A percentile compares a stretch with the other conserved stretches of the same genome.
phyloP scores from a whole-genome alignment of 2,329 filamentous ascomycete species.

The Metarhizium humberi region DNA sequence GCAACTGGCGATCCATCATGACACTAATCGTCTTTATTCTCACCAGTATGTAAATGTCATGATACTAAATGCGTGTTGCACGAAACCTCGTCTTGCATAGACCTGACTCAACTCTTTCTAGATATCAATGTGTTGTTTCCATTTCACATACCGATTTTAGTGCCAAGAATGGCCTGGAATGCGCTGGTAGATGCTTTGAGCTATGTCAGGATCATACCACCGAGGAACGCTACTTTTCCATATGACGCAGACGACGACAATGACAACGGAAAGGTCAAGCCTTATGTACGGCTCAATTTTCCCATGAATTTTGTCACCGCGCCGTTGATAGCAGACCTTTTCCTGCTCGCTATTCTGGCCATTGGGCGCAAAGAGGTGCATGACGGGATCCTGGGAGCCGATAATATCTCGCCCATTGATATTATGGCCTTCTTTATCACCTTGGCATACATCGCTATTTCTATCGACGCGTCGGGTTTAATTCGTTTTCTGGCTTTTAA shows the following conservation, averaged over 20 bases:
- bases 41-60: conserved; percentile 47
- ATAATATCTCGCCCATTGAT: conserved; percentile 59
- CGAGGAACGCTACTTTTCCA: conserved; percentile 19
- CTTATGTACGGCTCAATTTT: conserved; percentile 43
- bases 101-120: conserved; percentile 19
- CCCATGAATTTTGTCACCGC: conserved; percentile 65
- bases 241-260: conserved; percentile 14
- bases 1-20: conserved; percentile 58
- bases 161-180: conserved; percentile 43
- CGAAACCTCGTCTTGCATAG: background rate
- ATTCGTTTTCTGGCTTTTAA: conserved; percentile 64
- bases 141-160: conserved; percentile 52
- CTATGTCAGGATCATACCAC: conserved; percentile 42
- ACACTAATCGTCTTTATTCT: conserved; percentile 60
- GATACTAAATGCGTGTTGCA: background rate
- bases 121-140: conserved; percentile 62
- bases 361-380: conserved; percentile 58
- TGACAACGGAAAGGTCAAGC: conserved; percentile 18
- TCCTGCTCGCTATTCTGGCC: conserved; percentile 58
- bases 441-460: conserved; percentile 67
- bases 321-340: conserved; percentile 61
- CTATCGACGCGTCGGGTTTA: conserved; percentile 65
- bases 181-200: conserved; percentile 27
- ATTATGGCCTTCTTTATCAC: conserved; percentile 71
- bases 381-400: conserved; percentile 57